phyloP scores from a whole-genome alignment of 169 alveolate genomes.

The Hepatocystis sp. region DNA sequence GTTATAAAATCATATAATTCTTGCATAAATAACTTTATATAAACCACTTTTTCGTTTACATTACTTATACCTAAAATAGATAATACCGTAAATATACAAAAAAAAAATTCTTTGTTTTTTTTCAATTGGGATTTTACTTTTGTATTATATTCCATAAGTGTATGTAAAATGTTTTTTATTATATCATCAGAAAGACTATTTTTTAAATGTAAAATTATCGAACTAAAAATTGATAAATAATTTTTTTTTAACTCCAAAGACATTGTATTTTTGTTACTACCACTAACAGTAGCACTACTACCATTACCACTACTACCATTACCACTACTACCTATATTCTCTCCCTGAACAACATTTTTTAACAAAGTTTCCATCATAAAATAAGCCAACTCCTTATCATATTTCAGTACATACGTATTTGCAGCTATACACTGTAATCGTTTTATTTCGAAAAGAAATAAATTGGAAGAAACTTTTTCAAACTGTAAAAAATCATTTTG shows the following conservation, averaged over 20 bases:
- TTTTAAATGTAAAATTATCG: slow-evolving; percentile 18
- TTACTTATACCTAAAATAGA: too few species aligned
- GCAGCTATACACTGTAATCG: slow-evolving; percentile 44
- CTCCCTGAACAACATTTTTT: slow-evolving; percentile 14
- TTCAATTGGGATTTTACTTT: too few species aligned
- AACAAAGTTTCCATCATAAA: slow-evolving; percentile 41
- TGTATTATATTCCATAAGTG: too few species aligned
- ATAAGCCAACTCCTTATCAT: slow-evolving; percentile 51
- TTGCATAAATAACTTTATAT: too few species aligned
- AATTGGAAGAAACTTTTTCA: slow-evolving; percentile 7
- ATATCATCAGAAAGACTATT: slow-evolving; percentile 28
- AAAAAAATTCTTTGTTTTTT: too few species aligned
- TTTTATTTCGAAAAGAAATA: slow-evolving; percentile 23
- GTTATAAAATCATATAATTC: too few species aligned
- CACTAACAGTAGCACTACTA: background rate
- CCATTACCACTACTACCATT: background rate
- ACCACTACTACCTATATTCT: background rate
- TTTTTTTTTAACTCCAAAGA: slow-evolving; percentile 38
- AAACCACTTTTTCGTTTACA: too few species aligned
- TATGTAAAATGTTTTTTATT: slow-evolving; percentile 1
- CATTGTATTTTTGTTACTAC: background rate
- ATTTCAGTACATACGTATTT: slow-evolving; percentile 40
- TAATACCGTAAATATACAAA: too few species aligned
- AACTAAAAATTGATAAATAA: slow-evolving; percentile 47
- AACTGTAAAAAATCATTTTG: slow-evolving; percentile 21